Percentiles rank a stretch among this genome's conserved stretches.
phyloP scores from a whole-genome alignment of 2,329 filamentous ascomycete genomes.

The Cercospora beticola region DNA sequence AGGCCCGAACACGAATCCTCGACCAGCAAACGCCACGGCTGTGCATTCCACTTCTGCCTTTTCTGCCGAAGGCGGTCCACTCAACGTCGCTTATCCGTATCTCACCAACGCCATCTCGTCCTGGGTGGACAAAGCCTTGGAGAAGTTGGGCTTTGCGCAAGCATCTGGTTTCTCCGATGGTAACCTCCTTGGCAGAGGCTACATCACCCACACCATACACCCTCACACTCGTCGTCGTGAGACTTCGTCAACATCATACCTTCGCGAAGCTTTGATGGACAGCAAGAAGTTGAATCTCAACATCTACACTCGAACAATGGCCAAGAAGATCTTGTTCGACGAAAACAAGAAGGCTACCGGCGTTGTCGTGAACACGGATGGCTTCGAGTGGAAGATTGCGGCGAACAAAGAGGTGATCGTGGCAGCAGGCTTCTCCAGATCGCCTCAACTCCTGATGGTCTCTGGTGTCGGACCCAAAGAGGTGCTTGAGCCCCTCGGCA shows the following conservation, averaged over 20 bases:
- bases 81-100: conserved; percentile 16
- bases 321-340: conserved; percentile 36
- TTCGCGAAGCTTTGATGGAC: conserved; percentile 11
- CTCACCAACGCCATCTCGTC: conserved; percentile 13
- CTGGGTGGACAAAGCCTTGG: conserved; percentile 9
- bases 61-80: conserved; percentile 1
- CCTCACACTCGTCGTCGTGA: background rate
- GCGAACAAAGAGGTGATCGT: conserved; percentile 47
- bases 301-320: conserved; percentile 19
- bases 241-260: conserved; percentile 10
- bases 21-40: conserved; percentile 16
- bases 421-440: conserved; percentile 46
- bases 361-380: conserved; percentile 20
- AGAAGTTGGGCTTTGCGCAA: conserved; percentile 12
- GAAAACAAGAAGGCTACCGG: conserved; percentile 31
- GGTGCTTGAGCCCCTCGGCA: conserved; percentile 20
- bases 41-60: background rate
- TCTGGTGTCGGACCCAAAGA: conserved; percentile 27
- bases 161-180: conserved; percentile 16
- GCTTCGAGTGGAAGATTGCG: background rate
- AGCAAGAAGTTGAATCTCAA: conserved; percentile 13
- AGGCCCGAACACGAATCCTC: conserved; percentile 1
- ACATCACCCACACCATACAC: background rate
- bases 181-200: background rate
- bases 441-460: conserved; percentile 40